phyloP scores from a whole-genome alignment of 1,139 yeast species.

The Kodamaea alishanica region DNA sequence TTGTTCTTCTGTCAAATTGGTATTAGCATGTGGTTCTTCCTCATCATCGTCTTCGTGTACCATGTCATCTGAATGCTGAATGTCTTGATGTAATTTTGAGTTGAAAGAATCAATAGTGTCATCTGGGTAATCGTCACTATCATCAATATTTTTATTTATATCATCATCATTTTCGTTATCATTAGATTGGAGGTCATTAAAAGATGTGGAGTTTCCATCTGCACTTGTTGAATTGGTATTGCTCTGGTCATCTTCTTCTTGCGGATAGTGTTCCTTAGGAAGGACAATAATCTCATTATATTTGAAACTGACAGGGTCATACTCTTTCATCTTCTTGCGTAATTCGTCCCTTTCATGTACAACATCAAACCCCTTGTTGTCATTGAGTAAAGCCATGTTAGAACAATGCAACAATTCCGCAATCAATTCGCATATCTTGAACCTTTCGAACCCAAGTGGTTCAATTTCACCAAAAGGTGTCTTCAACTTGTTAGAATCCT shows the following conservation, averaged over 20 bases:
- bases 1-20: slow-evolving; percentile 53
- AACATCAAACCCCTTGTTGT: slow-evolving; percentile 74
- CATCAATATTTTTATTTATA: slow-evolving; percentile 8
- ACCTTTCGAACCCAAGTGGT: slow-evolving; percentile 93
- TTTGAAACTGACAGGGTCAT: slow-evolving; percentile 46
- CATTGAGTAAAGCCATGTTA: slow-evolving; percentile 90
- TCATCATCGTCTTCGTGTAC: slow-evolving; percentile 22
- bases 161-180: slow-evolving; percentile 12
- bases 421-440: slow-evolving; percentile 88
- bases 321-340: slow-evolving; percentile 47
- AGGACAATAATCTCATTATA: slow-evolving; percentile 45
- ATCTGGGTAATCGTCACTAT: slow-evolving; percentile 29
- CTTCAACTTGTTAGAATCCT: slow-evolving; percentile 33
- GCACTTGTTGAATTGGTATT: slow-evolving; percentile 6
- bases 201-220: slow-evolving; percentile 7
- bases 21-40: slow-evolving; percentile 49
- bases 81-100: slow-evolving; percentile 23
- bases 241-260: slow-evolving; percentile 12
- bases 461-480: slow-evolving; percentile 61
- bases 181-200: slow-evolving; percentile 9
- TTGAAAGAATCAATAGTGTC: slow-evolving; percentile 51
- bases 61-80: slow-evolving; percentile 18
- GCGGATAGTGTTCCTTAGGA: slow-evolving; percentile 23
- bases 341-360: slow-evolving; percentile 73
- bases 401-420: slow-evolving; percentile 96